Conservation (phyloP, 2,329 filamentous ascomycete species). For the Penicillium nordicum region DNA sequence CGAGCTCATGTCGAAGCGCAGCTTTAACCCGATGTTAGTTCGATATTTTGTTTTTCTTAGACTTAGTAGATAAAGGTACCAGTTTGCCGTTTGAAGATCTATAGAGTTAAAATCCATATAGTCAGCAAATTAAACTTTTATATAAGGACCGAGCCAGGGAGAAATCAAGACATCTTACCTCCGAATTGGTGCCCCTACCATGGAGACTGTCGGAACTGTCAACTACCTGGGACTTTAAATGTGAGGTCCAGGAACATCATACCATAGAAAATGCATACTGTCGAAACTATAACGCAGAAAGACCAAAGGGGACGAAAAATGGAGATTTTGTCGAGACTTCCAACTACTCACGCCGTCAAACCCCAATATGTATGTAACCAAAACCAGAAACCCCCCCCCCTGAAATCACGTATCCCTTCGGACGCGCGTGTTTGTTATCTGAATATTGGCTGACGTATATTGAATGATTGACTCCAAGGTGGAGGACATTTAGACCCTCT, state of each 20-base stretch:
- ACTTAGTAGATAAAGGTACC: not conserved
- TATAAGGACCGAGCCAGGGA: not conserved
- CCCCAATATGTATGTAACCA: not conserved
- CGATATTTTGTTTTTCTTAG: no score
- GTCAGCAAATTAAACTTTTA: not conserved
- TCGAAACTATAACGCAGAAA: not conserved
- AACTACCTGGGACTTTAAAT: not conserved
- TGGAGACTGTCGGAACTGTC: slow-evolving; percentile 16
- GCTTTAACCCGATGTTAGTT: slow-evolving; percentile 3
- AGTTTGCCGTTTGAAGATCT: not conserved
- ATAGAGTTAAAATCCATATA: not conserved
- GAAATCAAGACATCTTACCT: slow-evolving; percentile 8
- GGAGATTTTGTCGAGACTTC: not conserved
- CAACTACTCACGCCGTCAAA: not conserved
- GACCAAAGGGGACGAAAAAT: not conserved
- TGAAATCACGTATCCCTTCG: not conserved
- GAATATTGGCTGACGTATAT: not conserved
- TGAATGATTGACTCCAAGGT: not conserved
- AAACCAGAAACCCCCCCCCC: not conserved
- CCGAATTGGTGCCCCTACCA: slow-evolving; percentile 23
- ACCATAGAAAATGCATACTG: not conserved
- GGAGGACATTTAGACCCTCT: not conserved
- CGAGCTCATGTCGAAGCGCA: slow-evolving; percentile 23
- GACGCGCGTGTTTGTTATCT: not conserved
- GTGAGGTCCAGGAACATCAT: not conserved